Conservation (phyloP, 495 filamentous ascomycete genomes). For the Friedmanniomyces simplex region DNA sequence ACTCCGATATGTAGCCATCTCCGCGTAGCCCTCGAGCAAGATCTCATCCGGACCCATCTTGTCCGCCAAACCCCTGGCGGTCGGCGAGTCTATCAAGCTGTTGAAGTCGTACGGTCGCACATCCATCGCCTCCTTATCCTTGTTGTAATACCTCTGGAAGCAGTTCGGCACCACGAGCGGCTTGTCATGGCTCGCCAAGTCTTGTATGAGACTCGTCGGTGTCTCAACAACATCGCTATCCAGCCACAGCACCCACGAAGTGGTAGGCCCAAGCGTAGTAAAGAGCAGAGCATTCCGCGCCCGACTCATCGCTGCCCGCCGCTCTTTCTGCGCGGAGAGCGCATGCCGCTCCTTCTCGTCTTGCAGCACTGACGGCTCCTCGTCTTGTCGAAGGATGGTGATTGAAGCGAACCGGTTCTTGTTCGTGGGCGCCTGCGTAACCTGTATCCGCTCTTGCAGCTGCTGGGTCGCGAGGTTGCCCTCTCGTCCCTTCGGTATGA, state of each 20-base stretch:
- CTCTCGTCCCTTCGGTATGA: slow-evolving; percentile 81
- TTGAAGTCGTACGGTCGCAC: slow-evolving; percentile 93
- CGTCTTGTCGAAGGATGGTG: slow-evolving; percentile 91
- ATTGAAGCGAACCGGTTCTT: slow-evolving; percentile 80
- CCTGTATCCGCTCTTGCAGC: slow-evolving; percentile 72
- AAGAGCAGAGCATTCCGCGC: slow-evolving; percentile 91
- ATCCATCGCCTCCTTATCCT: slow-evolving; percentile 54
- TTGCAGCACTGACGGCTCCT: slow-evolving; percentile 78
- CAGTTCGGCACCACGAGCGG: slow-evolving; percentile 91
- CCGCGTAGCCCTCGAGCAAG: slow-evolving; percentile 81
- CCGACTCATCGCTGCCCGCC: slow-evolving; percentile 81
- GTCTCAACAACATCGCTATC: slow-evolving; percentile 90
- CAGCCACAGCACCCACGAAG: slow-evolving; percentile 94
- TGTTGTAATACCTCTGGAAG: slow-evolving; percentile 77
- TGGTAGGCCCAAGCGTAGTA: slow-evolving; percentile 89
- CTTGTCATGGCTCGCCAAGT: slow-evolving; percentile 76
- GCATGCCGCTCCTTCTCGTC: slow-evolving; percentile 84
- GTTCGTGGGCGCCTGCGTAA: slow-evolving; percentile 69
- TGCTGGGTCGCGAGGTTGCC: slow-evolving; percentile 72
- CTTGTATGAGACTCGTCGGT: slow-evolving; percentile 76
- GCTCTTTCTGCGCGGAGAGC: slow-evolving; percentile 72
- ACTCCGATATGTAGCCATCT: slow-evolving; percentile 81
- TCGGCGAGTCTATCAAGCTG: slow-evolving; percentile 81
- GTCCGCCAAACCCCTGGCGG: slow-evolving; percentile 59
- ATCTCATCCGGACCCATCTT: slow-evolving; percentile 86